Percentiles rank a stretch among this genome's conserved stretches.
phyloP scores from a whole-genome alignment of 148 eudicot genomes.

The Vaccinium macrocarpon region DNA sequence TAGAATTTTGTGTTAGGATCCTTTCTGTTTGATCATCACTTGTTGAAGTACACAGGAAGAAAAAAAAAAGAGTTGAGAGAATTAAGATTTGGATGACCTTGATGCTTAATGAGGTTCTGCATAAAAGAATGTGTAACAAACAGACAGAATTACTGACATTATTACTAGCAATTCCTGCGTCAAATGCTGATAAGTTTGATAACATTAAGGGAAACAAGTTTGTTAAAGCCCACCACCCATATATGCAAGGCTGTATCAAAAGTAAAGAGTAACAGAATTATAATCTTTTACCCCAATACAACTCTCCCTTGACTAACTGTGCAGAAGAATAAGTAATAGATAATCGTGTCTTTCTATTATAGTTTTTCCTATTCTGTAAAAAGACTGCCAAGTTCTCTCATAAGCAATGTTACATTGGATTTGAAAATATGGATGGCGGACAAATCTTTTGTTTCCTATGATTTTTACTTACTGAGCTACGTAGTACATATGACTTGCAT shows the following conservation, averaged over 20 bases:
- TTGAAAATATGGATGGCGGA: background rate
- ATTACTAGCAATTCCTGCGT: background rate
- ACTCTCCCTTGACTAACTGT: background rate
- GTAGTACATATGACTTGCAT: background rate
- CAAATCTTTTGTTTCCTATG: background rate
- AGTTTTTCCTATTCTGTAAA: background rate
- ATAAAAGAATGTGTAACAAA: background rate
- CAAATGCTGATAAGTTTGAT: background rate
- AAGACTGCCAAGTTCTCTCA: background rate
- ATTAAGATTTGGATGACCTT: constrained; percentile 2
- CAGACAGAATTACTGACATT: background rate
- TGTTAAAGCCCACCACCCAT: background rate
- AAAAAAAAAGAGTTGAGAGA: background rate
- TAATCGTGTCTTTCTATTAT: background rate
- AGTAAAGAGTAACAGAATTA: background rate
- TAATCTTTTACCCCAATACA: background rate
- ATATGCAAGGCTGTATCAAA: background rate
- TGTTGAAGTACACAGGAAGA: background rate
- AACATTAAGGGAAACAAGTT: background rate
- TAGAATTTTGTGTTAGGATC: background rate
- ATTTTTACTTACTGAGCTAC: background rate
- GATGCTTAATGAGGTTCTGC: background rate
- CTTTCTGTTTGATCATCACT: background rate
- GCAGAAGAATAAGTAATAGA: background rate
- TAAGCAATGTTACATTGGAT: background rate